Percentiles rank a stretch among this genome's conserved stretches.
Conservation (phyloP, 2,329 filamentous ascomycete species). For the Penicillium italicum region DNA sequence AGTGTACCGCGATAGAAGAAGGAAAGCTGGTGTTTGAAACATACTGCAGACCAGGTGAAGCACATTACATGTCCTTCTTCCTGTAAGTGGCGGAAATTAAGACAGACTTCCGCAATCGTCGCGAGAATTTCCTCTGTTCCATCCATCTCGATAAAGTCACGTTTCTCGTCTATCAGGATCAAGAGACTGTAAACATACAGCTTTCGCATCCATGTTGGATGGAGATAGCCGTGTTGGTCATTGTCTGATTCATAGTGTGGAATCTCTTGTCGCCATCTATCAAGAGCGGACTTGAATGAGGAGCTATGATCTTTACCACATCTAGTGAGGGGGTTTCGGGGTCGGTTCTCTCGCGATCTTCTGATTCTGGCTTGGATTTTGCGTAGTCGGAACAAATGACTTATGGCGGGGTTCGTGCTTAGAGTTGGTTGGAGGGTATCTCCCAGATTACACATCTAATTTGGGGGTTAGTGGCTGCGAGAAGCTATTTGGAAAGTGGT, state of each 20-base stretch:
- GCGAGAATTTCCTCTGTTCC: constrained; percentile 25
- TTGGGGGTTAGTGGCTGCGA: not conserved
- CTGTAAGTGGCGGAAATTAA: constrained; percentile 26
- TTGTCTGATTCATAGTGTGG: constrained; percentile 24
- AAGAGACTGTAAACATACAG: constrained; percentile 29
- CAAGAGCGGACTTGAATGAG: constrained; percentile 24
- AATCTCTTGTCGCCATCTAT: constrained; percentile 29
- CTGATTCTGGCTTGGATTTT: constrained; percentile 29
- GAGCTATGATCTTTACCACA: constrained; percentile 11
- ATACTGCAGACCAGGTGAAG: constrained; percentile 31
- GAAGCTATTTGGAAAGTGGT: not conserved
- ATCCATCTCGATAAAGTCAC: constrained; percentile 22
- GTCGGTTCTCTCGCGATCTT: constrained; percentile 15
- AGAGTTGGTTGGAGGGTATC: constrained; percentile 21
- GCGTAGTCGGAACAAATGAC: constrained; percentile 25
- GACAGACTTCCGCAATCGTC: constrained; percentile 26
- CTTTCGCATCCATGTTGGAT: constrained; percentile 29
- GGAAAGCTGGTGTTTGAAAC: not conserved
- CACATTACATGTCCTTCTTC: constrained; percentile 30
- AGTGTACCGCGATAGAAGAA: not conserved
- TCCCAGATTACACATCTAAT: constrained; percentile 22
- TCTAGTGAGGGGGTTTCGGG: constrained; percentile 8
- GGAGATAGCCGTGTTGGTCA: constrained; percentile 22
- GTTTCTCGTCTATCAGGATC: constrained; percentile 27
- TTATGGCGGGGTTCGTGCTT: constrained; percentile 21